A percentile compares a stretch with the other conserved stretches of the same genome.
Evolutionary conservation across 345 rosid species (phyloP).

Genomic region (Moringa oleifera): DNA sequence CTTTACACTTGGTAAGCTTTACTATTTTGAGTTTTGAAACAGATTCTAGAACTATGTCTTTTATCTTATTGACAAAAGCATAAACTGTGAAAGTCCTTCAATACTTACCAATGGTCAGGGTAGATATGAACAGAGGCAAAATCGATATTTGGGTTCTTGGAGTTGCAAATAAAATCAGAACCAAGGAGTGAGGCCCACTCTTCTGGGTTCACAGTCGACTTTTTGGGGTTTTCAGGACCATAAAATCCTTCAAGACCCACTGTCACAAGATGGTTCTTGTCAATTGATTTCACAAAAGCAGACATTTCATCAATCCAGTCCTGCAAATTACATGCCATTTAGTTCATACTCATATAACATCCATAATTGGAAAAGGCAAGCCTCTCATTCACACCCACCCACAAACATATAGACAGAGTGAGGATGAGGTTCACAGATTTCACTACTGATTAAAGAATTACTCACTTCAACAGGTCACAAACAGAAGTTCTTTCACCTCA

Average conservation of each 20-base stretch:
- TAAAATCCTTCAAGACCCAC: constrained; percentile 95
- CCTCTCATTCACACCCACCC: too few relatives aligned
- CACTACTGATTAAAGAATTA: not conserved
- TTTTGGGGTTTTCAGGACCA: constrained; percentile 80
- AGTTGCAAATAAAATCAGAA: constrained; percentile 82
- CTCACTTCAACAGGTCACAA: not conserved
- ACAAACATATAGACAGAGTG: not conserved
- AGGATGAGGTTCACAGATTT: not conserved
- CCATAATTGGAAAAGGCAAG: not conserved
- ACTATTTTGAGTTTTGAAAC: not conserved
- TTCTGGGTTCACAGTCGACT: constrained; percentile 68
- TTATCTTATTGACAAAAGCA: not conserved
- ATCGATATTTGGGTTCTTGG: constrained; percentile 49
- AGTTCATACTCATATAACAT: constrained; percentile 2
- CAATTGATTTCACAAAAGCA: constrained; percentile 72
- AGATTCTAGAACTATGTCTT: not conserved
- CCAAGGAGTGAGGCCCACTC: constrained; percentile 79
- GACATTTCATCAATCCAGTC: constrained; percentile 92
- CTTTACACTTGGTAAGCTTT: not conserved
- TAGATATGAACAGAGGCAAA: constrained; percentile 93
- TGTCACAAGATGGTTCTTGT: constrained; percentile 78
- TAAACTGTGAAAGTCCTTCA: not conserved
- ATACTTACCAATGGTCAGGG: constrained; percentile 85
- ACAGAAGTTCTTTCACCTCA: too few relatives aligned
- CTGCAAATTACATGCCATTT: constrained; percentile 34